A percentile compares a stretch with the other conserved stretches of the same genome.
Evolutionary conservation across 2,329 filamentous ascomycete genomes (phyloP).

Genomic region (Trichoderma polysporum): DNA sequence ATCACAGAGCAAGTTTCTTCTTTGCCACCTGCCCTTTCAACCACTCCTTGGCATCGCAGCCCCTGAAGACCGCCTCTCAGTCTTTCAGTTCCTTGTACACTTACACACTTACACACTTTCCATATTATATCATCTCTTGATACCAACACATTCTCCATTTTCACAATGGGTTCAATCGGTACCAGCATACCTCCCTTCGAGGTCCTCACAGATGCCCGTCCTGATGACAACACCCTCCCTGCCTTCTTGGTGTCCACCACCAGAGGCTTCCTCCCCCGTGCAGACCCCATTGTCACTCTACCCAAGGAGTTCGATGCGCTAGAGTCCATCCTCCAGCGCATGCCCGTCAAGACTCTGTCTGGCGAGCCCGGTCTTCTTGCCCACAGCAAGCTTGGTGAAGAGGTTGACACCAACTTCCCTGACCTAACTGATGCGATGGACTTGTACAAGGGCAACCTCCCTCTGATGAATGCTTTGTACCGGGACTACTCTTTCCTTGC

Average conservation of each 20-base stretch:
- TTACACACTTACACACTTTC: slow-evolving; percentile 14
- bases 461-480: slow-evolving; percentile 81
- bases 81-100: slow-evolving; percentile 5
- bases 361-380: slow-evolving; percentile 78
- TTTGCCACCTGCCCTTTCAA: slow-evolving; percentile 14
- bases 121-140: neutral
- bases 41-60: neutral
- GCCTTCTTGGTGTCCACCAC: slow-evolving; percentile 79
- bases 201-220: slow-evolving; percentile 62
- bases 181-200: slow-evolving; percentile 46
- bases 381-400: slow-evolving; percentile 68
- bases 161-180: slow-evolving; percentile 43
- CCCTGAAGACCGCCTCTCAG: neutral
- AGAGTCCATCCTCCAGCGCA: slow-evolving; percentile 69
- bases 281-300: slow-evolving; percentile 60
- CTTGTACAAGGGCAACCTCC: slow-evolving; percentile 69
- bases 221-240: slow-evolving; percentile 62
- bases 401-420: slow-evolving; percentile 71
- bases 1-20: neutral
- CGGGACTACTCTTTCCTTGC: slow-evolving; percentile 90
- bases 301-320: slow-evolving; percentile 72
- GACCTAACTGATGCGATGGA: slow-evolving; percentile 75
- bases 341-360: slow-evolving; percentile 74
- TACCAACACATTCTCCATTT: neutral
- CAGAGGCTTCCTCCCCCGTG: slow-evolving; percentile 71